A percentile compares a stretch with the other conserved stretches of the same genome.
Conservation (phyloP, 2,329 filamentous ascomycete species). For the Venturia effusa region DNA sequence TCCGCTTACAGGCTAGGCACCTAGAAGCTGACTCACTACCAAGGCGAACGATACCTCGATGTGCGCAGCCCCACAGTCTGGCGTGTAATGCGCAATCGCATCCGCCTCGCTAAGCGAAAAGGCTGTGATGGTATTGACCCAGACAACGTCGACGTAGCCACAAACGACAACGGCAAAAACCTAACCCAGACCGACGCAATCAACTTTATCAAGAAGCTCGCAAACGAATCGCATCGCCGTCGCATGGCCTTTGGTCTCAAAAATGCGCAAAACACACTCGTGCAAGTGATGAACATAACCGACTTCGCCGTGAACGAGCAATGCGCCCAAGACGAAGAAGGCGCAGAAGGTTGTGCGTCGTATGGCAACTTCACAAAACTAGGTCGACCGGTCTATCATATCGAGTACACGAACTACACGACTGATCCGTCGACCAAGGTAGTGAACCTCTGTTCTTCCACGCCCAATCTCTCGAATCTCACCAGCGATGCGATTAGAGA, state of each 20-base stretch:
- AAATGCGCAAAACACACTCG: conserved; percentile 6
- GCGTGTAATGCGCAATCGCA: conserved; percentile 19
- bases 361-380: conserved; percentile 26
- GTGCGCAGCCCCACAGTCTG: conserved; percentile 17
- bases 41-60: conserved; percentile 18
- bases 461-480: not conserved
- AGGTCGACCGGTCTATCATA: conserved; percentile 10
- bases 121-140: conserved; percentile 29
- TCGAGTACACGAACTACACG: conserved; percentile 9
- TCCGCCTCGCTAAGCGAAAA: conserved; percentile 18
- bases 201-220: conserved; percentile 1
- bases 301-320: conserved; percentile 8
- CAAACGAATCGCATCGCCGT: not conserved
- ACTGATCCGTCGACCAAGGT: not conserved
- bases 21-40: conserved; percentile 7
- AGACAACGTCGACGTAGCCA: conserved; percentile 17
- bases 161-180: not conserved
- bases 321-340: conserved; percentile 1
- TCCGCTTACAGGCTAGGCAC: not conserved
- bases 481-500: not conserved
- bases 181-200: conserved; percentile 5
- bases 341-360: not conserved
- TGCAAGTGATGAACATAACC: not conserved
- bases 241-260: conserved; percentile 4
- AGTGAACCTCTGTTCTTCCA: not conserved